These are phyloP conservation scores for Coniochaeta ligniaria DNA, from an alignment of 2,329 filamentous ascomycete genomes.

Conservation along the genomic window DNA sequence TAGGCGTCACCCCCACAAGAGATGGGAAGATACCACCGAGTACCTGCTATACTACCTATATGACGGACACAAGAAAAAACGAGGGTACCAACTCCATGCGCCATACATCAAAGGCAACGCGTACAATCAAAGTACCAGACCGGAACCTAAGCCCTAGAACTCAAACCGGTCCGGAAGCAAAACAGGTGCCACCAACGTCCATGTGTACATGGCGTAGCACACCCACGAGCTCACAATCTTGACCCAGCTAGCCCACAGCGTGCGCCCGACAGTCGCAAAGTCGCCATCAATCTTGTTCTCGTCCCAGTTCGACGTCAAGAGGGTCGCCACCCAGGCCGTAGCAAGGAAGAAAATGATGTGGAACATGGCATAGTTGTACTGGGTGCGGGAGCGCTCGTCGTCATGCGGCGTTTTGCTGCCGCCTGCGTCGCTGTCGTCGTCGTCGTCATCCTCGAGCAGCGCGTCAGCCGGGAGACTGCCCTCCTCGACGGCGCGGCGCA, in stretches of 20 bases:
- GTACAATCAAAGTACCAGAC: not conserved
- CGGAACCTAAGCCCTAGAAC: constrained; percentile 20
- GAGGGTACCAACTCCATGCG: not conserved
- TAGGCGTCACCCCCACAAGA: no score
- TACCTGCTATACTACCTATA: no score
- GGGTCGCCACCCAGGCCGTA: constrained; percentile 89
- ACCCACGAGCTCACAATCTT: constrained; percentile 98
- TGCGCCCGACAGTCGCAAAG: constrained; percentile 88
- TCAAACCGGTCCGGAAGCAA: constrained; percentile 83
- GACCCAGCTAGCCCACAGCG: constrained; percentile 97
- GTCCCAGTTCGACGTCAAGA: constrained; percentile 70
- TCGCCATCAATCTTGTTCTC: constrained; percentile 57
- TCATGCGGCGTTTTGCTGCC: constrained; percentile 63
- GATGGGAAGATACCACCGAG: no score
- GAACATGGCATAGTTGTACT: constrained; percentile 95
- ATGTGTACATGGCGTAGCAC: constrained; percentile 89
- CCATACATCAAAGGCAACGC: not conserved
- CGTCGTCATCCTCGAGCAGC: constrained; percentile 56
- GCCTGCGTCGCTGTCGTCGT: constrained; percentile 54
- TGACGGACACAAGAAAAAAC: not conserved
- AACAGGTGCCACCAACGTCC: constrained; percentile 85
- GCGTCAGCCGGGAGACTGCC: constrained; percentile 89
- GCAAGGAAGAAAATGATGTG: constrained; percentile 97
- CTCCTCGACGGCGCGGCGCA: constrained; percentile 86
- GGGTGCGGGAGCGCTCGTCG: constrained; percentile 81